Evolutionary conservation across 495 filamentous ascomycete genomes (phyloP), one percentile per base, ranked within the genome.

Genomic region (Filosporella fistucella): DNA sequence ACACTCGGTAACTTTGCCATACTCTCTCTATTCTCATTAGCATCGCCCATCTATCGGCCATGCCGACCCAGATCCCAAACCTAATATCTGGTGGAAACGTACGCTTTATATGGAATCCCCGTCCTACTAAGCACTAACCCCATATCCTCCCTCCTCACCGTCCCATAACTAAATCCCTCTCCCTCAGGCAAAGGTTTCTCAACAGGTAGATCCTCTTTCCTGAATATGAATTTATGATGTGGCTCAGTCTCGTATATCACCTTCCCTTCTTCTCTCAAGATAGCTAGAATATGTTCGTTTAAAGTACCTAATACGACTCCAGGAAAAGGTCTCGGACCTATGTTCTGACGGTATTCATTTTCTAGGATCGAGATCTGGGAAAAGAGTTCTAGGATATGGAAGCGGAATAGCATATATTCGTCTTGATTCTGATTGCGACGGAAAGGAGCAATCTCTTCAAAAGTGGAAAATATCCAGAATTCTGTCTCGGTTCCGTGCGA

Each of bases 401-500:
- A n/a, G n/a, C n/a, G n/a, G n/a, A n/a, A n/a, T n/a, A 6, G 17
- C n/a, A n/a, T n/a, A n/a, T n/a, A n/a, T n/a, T n/a, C n/a, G n/a
- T n/a, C n/a, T n/a, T n/a, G n/a, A n/a, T n/a, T n/a, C n/a, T n/a
- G n/a, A n/a, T n/a, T n/a, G n/a, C n/a, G n/a, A n/a, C n/a, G 33
- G 14, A 7, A 35, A 16, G 16, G 17, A 30, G 17, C 9, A 46
- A 16, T 11, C 12, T 55, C 57, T 52, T 85, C 82, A 1, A 78
- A 53, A 16, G 76, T 79, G 23, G 65, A 71, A 51, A 78, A 86
- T 3, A 85, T 21, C 70, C 76, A 74, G 12, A 79, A 65, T 52
- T 85, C 74, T 16, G 82, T 86, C 51, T 85, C 77, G 0, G 75
- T 75, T 5, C 67, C 71, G 9, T 69, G 58, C 25, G 69, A 69